Evolutionary conservation across 2,329 filamentous ascomycete genomes (phyloP).

Genomic region (Talaromyces sp.): DNA sequence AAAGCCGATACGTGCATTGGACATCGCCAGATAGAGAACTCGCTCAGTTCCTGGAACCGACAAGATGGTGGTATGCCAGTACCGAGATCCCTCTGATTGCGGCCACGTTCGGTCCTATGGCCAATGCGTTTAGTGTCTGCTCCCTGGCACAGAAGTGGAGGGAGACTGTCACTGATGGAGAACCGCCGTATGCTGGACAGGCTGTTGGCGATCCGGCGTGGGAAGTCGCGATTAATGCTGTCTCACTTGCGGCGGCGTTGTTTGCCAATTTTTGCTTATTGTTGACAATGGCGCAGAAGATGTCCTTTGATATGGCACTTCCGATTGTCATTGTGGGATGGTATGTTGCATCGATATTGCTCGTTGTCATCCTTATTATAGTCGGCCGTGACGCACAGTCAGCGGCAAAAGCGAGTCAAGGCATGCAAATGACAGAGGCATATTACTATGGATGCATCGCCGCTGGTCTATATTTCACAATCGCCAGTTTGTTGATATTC

Average conservation of each 20-base stretch:
- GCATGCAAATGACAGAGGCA: slow-evolving; percentile 51
- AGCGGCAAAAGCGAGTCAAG: slow-evolving; percentile 37
- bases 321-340: slow-evolving; percentile 62
- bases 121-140: slow-evolving; percentile 56
- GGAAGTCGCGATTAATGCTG: slow-evolving; percentile 55
- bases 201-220: slow-evolving; percentile 22
- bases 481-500: slow-evolving; percentile 54
- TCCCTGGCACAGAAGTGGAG: slow-evolving; percentile 59
- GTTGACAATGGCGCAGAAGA: slow-evolving; percentile 59
- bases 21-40: slow-evolving; percentile 27
- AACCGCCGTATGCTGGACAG: neutral
- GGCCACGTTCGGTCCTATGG: slow-evolving; percentile 56
- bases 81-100: slow-evolving; percentile 59
- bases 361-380: slow-evolving; percentile 54
- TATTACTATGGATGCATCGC: slow-evolving; percentile 63
- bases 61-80: slow-evolving; percentile 60
- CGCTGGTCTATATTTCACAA: slow-evolving; percentile 56
- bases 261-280: slow-evolving; percentile 56
- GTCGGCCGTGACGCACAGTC: slow-evolving; percentile 43
- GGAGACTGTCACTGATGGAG: slow-evolving; percentile 49
- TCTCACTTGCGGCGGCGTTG: slow-evolving; percentile 56
- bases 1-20: slow-evolving; percentile 12
- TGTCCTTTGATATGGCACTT: slow-evolving; percentile 57
- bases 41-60: slow-evolving; percentile 27
- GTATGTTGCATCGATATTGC: slow-evolving; percentile 53